phyloP scores from a whole-genome alignment of 306 rosid species.

The Lupinus albus region DNA sequence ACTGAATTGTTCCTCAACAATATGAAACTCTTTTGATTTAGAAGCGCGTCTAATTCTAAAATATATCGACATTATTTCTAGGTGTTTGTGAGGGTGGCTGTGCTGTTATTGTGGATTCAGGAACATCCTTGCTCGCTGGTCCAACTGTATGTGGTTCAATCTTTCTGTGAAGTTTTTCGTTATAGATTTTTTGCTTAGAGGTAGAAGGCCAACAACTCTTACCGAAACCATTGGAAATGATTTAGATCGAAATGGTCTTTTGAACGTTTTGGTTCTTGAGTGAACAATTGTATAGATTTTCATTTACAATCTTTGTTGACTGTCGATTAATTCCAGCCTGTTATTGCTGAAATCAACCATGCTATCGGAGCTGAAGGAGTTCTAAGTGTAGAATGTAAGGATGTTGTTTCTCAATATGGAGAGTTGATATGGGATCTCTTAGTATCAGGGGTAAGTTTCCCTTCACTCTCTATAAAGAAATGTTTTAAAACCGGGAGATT shows the following conservation, averaged over 20 bases:
- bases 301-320: conserved; percentile 26
- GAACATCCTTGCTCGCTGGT: conserved; percentile 87
- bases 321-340: conserved; percentile 46
- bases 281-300: neutral
- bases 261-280: neutral
- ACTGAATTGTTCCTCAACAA: conserved; percentile 27
- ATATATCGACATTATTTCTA: conserved; percentile 38
- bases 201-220: neutral
- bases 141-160: conserved; percentile 68
- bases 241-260: neutral
- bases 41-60: conserved; percentile 28
- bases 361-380: conserved; percentile 95
- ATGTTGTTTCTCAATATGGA: conserved; percentile 76
- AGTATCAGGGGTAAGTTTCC: conserved; percentile 64
- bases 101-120: conserved; percentile 87
- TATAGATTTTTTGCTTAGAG: neutral
- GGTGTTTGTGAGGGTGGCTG: conserved; percentile 80
- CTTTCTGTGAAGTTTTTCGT: conserved; percentile 6
- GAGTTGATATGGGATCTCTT: conserved; percentile 83
- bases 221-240: neutral
- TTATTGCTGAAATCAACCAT: conserved; percentile 79
- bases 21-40: conserved; percentile 22
- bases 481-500: neutral
- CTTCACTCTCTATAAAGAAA: neutral
- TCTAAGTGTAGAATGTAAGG: conserved; percentile 76